phyloP scores from a whole-genome alignment of 805 yeast genomes.

The Clavispora vitiphila region DNA sequence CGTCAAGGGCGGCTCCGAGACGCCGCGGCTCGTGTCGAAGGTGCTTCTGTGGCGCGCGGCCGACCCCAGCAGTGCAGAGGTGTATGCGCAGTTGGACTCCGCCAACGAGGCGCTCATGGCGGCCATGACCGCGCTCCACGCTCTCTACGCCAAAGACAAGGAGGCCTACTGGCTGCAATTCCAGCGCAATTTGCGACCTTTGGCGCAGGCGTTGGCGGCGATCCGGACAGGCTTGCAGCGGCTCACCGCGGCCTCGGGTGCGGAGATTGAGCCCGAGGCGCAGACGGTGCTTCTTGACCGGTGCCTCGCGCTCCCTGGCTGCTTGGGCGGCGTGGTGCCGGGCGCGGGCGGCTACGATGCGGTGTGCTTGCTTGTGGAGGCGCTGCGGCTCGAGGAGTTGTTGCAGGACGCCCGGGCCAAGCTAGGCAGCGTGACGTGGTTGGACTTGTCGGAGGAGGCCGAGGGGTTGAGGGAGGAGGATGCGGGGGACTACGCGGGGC shows the following conservation, averaged over 20 bases:
- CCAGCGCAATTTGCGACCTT: conserved; percentile 21
- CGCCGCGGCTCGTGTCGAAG: conserved; percentile 80
- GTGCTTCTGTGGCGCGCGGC: conserved; percentile 66
- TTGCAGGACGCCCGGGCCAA: conserved; percentile 18
- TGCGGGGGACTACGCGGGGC: conserved; percentile 25
- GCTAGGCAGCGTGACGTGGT: conserved; percentile 57
- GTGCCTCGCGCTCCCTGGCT: conserved; percentile 54
- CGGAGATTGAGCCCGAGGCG: conserved; percentile 78
- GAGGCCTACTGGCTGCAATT: background rate
- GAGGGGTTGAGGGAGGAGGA: conserved; percentile 52
- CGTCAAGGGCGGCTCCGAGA: conserved; percentile 86
- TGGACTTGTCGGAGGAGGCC: conserved; percentile 59
- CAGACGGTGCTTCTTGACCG: conserved; percentile 69
- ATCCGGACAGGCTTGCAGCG: conserved; percentile 56
- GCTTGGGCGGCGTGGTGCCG: conserved; percentile 93
- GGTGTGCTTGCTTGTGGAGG: conserved; percentile 61
- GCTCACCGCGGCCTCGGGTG: conserved; percentile 65
- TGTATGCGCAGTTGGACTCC: conserved; percentile 53
- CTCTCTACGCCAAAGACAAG: conserved; percentile 15
- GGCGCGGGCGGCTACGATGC: conserved; percentile 99
- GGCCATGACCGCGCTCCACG: conserved; percentile 39
- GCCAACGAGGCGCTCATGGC: conserved; percentile 57
- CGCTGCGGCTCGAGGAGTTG: conserved; percentile 32
- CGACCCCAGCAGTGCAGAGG: conserved; percentile 42
- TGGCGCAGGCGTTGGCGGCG: conserved; percentile 37